Evolutionary conservation across 306 rosid genomes (phyloP), one percentile per base, ranked within the genome.

Genomic region (Casuarina glauca): DNA sequence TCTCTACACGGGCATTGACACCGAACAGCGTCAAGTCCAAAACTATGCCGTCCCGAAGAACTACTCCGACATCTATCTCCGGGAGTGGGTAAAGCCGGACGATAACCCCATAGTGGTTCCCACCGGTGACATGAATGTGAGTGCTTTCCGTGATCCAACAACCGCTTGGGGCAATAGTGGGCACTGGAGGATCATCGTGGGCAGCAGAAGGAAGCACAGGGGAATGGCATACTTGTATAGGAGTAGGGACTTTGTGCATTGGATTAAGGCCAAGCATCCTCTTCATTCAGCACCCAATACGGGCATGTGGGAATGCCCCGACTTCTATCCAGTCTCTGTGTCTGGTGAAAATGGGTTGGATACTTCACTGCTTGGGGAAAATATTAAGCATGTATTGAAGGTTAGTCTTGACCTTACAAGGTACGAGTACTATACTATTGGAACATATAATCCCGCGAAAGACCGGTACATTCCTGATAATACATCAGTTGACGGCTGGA

Each of bases 271-370:
- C 50, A 54, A 88, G 5, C 96, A 95, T 80, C 97, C 98, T 4
- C 53, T 95, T 2, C 97, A 91, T 79, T 88, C 95, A 0, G 76
- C 76, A 0, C 38, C 82, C 0, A 8, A 78, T 0, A 91, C 97
- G 9, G 98, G 97, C 0, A 90, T 87, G 91, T 95, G 96, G 97
- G 97, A 95, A 48, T 95, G 98, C 70, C 97, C 93, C 0, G 97
- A 95, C 73, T 91, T 95, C 57, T 95, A 75, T 74, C 97, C 96
- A 3, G 98, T 92, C 73, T 70, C 87, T 0, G 3, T 74, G 35
- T 4, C 17, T 2, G 81, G 88, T 1, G 78, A 69, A 35, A 46
- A 1, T 0, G 97, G 98, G 66, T 76, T 92, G 80, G 97, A 95
- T 43, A 20, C 85, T 13, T 88, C 97, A 0, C 12, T 62, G 9